These are phyloP conservation scores for Andrographis paniculata DNA, from an alignment of 305 asterid species.

Conservation along the genomic window DNA sequence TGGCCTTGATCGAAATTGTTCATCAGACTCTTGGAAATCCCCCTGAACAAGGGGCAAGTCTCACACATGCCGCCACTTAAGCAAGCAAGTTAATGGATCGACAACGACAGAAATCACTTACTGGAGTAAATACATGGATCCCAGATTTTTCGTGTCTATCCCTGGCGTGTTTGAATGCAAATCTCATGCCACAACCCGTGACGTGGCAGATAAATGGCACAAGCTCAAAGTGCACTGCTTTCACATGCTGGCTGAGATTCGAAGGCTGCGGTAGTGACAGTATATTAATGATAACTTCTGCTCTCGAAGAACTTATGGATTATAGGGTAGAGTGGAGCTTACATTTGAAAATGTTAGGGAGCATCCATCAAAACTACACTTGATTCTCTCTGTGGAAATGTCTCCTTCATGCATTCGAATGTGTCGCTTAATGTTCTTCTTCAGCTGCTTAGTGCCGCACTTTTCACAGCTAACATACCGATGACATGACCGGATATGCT, in stretches of 20 bases:
- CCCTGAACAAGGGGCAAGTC: constrained; percentile 38
- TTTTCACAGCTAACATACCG: constrained; percentile 55
- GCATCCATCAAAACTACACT: constrained; percentile 59
- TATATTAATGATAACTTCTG: background rate
- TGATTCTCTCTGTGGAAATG: constrained; percentile 29
- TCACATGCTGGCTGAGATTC: constrained; percentile 70
- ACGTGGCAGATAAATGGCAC: constrained; percentile 57
- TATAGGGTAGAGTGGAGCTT: constrained; percentile 17
- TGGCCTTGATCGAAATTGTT: constrained; percentile 60
- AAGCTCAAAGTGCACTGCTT: constrained; percentile 56
- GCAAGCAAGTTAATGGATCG: background rate
- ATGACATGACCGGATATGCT: constrained; percentile 62
- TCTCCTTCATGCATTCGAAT: constrained; percentile 49
- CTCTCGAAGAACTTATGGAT: background rate
- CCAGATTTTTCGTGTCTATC: constrained; percentile 79
- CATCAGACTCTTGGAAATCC: constrained; percentile 60
- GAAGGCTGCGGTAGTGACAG: constrained; percentile 39
- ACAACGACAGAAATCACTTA: constrained; percentile 25
- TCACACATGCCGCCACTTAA: background rate
- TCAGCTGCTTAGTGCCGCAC: constrained; percentile 73
- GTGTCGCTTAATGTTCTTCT: constrained; percentile 87
- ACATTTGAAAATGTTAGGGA: constrained; percentile 56
- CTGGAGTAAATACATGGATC: constrained; percentile 52
- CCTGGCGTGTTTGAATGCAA: constrained; percentile 83
- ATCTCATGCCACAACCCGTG: constrained; percentile 55